Evolutionary conservation across 257 asterid species (phyloP).

Genomic region (Forsythia suspensa): DNA sequence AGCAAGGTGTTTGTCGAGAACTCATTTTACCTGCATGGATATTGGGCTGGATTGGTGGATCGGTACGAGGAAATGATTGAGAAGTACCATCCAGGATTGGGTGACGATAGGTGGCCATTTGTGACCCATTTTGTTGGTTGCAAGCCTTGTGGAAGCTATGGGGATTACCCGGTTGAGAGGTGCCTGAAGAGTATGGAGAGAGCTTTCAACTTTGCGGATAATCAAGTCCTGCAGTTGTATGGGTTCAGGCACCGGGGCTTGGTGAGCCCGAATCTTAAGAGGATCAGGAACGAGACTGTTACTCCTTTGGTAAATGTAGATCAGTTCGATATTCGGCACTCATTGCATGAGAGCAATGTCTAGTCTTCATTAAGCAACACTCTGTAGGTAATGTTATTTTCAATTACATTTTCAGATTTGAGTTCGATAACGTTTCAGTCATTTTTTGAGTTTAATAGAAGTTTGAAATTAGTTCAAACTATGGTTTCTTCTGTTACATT

Average conservation of each 20-base stretch:
- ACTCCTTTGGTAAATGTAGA: slow-evolving; percentile 41
- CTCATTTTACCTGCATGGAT: slow-evolving; percentile 48
- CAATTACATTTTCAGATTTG: neutral
- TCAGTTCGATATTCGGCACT: slow-evolving; percentile 45
- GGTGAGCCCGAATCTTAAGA: slow-evolving; percentile 50
- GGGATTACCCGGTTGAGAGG: slow-evolving; percentile 49
- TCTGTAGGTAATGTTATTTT: slow-evolving; percentile 28
- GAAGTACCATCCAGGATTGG: slow-evolving; percentile 47
- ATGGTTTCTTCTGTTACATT: neutral
- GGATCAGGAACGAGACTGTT: slow-evolving; percentile 49
- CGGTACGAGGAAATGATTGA: slow-evolving; percentile 52
- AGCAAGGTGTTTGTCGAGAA: slow-evolving; percentile 48
- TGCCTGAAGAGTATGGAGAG: slow-evolving; percentile 54
- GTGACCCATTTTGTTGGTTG: slow-evolving; percentile 61
- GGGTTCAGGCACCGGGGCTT: slow-evolving; percentile 53
- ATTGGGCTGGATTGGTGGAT: slow-evolving; percentile 58
- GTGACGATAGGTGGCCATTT: slow-evolving; percentile 59
- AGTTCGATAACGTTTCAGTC: neutral
- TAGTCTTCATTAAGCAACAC: slow-evolving; percentile 7
- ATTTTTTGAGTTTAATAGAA: neutral
- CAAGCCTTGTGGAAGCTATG: slow-evolving; percentile 58
- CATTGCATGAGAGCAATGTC: slow-evolving; percentile 22
- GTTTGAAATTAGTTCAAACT: neutral
- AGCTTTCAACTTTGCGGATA: slow-evolving; percentile 58
- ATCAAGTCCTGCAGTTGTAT: slow-evolving; percentile 48